Evolutionary conservation across 768 basidiomycete genomes (phyloP).

Genomic region (Suillus brevipes): DNA sequence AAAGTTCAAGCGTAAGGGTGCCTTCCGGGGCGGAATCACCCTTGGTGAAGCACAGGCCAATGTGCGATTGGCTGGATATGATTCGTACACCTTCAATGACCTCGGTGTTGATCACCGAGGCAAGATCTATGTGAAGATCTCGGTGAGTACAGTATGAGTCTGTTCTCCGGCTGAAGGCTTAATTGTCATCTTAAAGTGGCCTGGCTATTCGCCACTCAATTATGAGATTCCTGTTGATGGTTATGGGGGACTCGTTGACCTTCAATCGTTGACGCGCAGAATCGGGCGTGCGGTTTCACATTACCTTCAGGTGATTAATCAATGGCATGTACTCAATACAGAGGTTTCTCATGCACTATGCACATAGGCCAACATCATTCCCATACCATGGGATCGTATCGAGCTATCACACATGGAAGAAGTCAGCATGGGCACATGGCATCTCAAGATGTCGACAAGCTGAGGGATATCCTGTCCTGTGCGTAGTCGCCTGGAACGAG

Average conservation of each 20-base stretch:
- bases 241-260: slow-evolving; percentile 62
- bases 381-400: slow-evolving; percentile 67
- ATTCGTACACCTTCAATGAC: slow-evolving; percentile 63
- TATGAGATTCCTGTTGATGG: slow-evolving; percentile 75
- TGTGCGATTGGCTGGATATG: slow-evolving; percentile 57
- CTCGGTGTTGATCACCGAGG: slow-evolving; percentile 62
- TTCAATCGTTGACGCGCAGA: slow-evolving; percentile 67
- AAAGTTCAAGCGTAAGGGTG: slow-evolving; percentile 75
- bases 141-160: slow-evolving; percentile 41
- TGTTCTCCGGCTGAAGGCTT: slow-evolving; percentile 7
- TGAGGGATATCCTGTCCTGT: slow-evolving; percentile 15
- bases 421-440: slow-evolving; percentile 67
- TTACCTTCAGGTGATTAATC: slow-evolving; percentile 60
- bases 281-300: slow-evolving; percentile 72
- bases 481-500: neutral
- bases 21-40: slow-evolving; percentile 62
- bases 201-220: slow-evolving; percentile 66
- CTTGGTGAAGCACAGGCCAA: slow-evolving; percentile 70
- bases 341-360: slow-evolving; percentile 12
- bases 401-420: slow-evolving; percentile 74
- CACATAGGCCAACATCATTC: slow-evolving; percentile 63
- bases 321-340: slow-evolving; percentile 8
- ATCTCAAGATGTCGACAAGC: slow-evolving; percentile 52
- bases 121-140: slow-evolving; percentile 60
- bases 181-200: slow-evolving; percentile 50